A percentile compares a stretch with the other conserved stretches of the same genome.
These are phyloP conservation scores for Psilocybe mexicana DNA, from an alignment of 1,284 basidiomycete species.

Conservation along the genomic window DNA sequence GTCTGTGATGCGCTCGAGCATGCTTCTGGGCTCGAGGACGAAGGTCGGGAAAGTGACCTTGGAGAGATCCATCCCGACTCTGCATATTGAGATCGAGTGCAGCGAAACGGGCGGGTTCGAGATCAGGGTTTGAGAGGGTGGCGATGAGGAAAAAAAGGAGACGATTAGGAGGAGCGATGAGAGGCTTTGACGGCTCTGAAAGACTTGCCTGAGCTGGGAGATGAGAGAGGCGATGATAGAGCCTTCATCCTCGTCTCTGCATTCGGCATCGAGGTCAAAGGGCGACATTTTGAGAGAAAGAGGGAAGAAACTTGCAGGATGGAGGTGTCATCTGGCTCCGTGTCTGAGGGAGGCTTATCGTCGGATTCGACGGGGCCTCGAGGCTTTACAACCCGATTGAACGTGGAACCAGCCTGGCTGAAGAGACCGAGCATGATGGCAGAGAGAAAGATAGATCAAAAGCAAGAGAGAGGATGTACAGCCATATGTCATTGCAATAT, in stretches of 20 bases:
- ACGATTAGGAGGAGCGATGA: neutral
- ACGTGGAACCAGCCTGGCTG: conserved; percentile 63
- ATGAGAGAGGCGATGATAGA: conserved; percentile 80
- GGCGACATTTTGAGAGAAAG: conserved; percentile 24
- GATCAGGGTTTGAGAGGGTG: neutral
- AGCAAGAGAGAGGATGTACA: conserved; percentile 1
- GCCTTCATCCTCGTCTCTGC: conserved; percentile 78
- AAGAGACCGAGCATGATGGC: conserved; percentile 75
- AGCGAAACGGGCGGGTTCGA: neutral
- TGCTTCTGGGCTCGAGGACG: conserved; percentile 90
- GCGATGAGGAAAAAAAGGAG: conserved; percentile 5
- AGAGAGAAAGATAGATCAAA: conserved; percentile 14
- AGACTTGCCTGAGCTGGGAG: conserved; percentile 74
- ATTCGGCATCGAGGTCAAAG: conserved; percentile 30
- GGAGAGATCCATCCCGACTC: conserved; percentile 93
- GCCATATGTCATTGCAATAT: neutral
- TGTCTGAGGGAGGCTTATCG: conserved; percentile 73
- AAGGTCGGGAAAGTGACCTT: conserved; percentile 95
- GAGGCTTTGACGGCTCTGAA: neutral
- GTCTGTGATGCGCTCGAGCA: conserved; percentile 96
- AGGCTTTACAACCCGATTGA: conserved; percentile 52
- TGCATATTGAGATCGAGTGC: conserved; percentile 29
- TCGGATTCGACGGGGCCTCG: conserved; percentile 52
- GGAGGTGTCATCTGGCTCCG: conserved; percentile 81
- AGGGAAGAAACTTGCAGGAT: conserved; percentile 62